Evolutionary conservation across 2,329 filamentous ascomycete species (phyloP).

Genomic region (Thermothelomyces thermophilus): DNA sequence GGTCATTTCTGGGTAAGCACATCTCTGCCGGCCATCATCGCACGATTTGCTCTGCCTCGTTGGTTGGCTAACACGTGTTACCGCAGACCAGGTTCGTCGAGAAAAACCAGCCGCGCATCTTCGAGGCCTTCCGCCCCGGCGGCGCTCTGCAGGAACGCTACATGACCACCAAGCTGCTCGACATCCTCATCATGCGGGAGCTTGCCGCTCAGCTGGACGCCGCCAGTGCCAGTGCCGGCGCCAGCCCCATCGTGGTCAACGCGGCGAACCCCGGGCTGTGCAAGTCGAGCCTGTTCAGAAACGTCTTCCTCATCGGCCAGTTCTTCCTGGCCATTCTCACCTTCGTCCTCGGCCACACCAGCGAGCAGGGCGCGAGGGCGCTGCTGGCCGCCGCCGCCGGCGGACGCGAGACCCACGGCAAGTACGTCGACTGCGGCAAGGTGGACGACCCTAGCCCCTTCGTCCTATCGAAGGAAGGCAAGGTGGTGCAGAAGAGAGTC

Average conservation of each 20-base stretch:
- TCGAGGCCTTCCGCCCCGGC: slow-evolving; percentile 25
- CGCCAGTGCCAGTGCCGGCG: slow-evolving; percentile 11
- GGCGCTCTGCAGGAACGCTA: slow-evolving; percentile 26
- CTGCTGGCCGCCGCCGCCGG: slow-evolving; percentile 25
- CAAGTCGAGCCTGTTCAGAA: slow-evolving; percentile 14
- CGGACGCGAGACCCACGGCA: slow-evolving; percentile 33
- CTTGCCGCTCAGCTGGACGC: slow-evolving; percentile 31
- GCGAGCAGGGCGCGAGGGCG: slow-evolving; percentile 17
- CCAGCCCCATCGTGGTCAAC: slow-evolving; percentile 34
- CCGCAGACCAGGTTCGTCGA: slow-evolving; percentile 31
- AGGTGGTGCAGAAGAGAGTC: slow-evolving; percentile 31
- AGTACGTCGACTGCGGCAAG: slow-evolving; percentile 34
- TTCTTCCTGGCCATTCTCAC: neutral
- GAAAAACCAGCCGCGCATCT: slow-evolving; percentile 26
- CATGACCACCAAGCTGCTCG: slow-evolving; percentile 16
- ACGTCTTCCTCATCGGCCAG: neutral
- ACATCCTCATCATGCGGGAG: slow-evolving; percentile 17
- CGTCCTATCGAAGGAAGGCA: slow-evolving; percentile 34
- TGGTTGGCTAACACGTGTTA: slow-evolving; percentile 11
- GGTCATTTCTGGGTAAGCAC: slow-evolving; percentile 29
- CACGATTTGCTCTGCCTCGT: neutral
- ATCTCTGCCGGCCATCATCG: too few species aligned
- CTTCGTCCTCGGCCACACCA: slow-evolving; percentile 9
- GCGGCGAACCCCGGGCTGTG: slow-evolving; percentile 27
- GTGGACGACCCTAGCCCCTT: slow-evolving; percentile 28